Conservation (phyloP, 805 yeast genomes). For the Isabelozyma rhagii region DNA sequence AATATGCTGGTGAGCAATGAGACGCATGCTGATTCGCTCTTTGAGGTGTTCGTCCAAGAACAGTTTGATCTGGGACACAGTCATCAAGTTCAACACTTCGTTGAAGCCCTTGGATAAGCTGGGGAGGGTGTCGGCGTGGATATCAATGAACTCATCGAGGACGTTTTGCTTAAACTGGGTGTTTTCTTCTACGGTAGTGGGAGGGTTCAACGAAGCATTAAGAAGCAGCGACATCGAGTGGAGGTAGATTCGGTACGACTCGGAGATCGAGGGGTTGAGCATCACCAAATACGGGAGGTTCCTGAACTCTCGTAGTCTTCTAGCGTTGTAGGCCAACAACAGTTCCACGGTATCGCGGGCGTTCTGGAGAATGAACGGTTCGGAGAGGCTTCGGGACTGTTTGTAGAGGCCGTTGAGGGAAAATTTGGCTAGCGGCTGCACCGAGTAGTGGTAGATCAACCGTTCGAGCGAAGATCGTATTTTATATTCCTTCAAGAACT, state of each 20-base stretch:
- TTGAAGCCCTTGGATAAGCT: conserved; percentile 77
- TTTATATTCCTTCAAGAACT: conserved; percentile 52
- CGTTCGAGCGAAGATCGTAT: conserved; percentile 57
- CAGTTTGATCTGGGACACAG: conserved; percentile 48
- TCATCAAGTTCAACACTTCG: conserved; percentile 52
- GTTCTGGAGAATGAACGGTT: conserved; percentile 32
- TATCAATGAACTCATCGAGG: conserved; percentile 58
- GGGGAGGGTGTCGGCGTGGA: conserved; percentile 83
- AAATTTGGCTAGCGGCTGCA: conserved; percentile 49
- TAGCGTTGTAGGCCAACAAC: conserved; percentile 61
- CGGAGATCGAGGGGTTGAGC: conserved; percentile 81
- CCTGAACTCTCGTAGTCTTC: conserved; percentile 67
- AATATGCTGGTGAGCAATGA: conserved; percentile 83
- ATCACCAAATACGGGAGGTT: conserved; percentile 80
- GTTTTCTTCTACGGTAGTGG: conserved; percentile 53
- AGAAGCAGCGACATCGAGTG: conserved; percentile 52
- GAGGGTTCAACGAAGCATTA: conserved; percentile 32
- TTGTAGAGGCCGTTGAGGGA: conserved; percentile 49
- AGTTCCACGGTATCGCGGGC: conserved; percentile 58
- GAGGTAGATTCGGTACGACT: conserved; percentile 70
- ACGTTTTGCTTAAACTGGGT: conserved; percentile 45
- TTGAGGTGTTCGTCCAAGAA: conserved; percentile 75
- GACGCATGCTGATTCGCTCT: conserved; percentile 83
- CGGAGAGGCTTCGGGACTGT: conserved; percentile 37
- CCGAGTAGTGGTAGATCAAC: conserved; percentile 55